A percentile compares a stretch with the other conserved stretches of the same genome.
These are phyloP conservation scores for Cydonia oblonga DNA, from an alignment of 331 rosid genomes.

Conservation along the genomic window DNA sequence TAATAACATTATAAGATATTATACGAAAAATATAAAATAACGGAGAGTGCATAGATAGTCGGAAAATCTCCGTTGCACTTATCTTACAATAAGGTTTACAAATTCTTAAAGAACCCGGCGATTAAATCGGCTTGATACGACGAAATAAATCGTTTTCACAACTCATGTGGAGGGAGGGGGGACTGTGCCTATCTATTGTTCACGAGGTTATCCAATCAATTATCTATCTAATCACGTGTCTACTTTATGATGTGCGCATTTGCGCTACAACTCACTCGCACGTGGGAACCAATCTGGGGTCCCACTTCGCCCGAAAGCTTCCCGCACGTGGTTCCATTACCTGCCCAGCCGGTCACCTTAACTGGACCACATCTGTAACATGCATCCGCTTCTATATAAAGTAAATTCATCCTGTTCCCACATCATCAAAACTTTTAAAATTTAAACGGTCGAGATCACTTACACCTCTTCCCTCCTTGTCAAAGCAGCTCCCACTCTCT, in stretches of 20 bases:
- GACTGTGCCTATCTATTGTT: not conserved
- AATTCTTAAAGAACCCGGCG: no score
- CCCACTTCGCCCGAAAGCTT: not conserved
- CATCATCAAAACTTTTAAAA: not conserved
- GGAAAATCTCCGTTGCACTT: no score
- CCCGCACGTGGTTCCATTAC: constrained; percentile 52
- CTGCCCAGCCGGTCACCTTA: constrained; percentile 24
- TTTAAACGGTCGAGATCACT: constrained; percentile 35
- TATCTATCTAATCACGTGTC: no score
- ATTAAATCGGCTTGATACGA: no score
- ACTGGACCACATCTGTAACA: constrained; percentile 1
- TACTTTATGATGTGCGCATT: constrained; percentile 13
- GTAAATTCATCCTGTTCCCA: no score
- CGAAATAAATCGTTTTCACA: no score
- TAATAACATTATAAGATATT: no score
- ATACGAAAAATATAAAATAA: no score
- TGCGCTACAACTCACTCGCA: constrained; percentile 21
- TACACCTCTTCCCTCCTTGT: not conserved
- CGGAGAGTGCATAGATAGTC: no score
- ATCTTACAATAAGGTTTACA: no score
- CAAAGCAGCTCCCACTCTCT: not conserved
- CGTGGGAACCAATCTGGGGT: not conserved
- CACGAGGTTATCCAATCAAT: not conserved
- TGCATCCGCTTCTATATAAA: no score
- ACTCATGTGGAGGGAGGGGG: no score